These are phyloP conservation scores for Hemisphaericaspora nanyangensis DNA, from an alignment of 805 yeast species.

Conservation along the genomic window DNA sequence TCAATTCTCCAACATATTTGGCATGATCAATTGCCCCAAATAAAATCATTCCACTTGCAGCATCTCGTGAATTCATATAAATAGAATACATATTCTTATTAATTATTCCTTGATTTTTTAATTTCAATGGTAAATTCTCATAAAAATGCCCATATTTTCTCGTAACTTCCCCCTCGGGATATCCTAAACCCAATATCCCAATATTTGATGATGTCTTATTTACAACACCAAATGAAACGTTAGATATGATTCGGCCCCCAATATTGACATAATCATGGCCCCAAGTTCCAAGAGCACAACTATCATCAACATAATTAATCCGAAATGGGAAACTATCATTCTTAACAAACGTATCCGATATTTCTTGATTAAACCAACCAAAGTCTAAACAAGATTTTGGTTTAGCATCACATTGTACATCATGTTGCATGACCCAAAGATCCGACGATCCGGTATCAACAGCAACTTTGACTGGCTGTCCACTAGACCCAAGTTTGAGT, in stretches of 20 bases:
- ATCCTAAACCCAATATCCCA: slow-evolving; percentile 75
- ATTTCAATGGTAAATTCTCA: slow-evolving; percentile 36
- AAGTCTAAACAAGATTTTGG: slow-evolving; percentile 35
- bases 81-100: slow-evolving; percentile 33
- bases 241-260: slow-evolving; percentile 44
- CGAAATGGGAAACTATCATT: slow-evolving; percentile 41
- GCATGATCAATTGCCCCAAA: slow-evolving; percentile 44
- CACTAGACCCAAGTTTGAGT: slow-evolving; percentile 25
- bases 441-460: slow-evolving; percentile 42
- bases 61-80: slow-evolving; percentile 24
- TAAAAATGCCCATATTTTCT: slow-evolving; percentile 24
- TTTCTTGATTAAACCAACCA: slow-evolving; percentile 46
- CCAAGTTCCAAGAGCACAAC: slow-evolving; percentile 49
- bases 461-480: slow-evolving; percentile 24
- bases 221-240: slow-evolving; percentile 71
- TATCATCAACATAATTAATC: slow-evolving; percentile 47
- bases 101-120: slow-evolving; percentile 30
- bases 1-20: slow-evolving; percentile 32
- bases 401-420: slow-evolving; percentile 8
- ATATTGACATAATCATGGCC: slow-evolving; percentile 60
- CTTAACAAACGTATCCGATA: slow-evolving; percentile 34
- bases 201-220: slow-evolving; percentile 55
- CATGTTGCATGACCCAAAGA: slow-evolving; percentile 32
- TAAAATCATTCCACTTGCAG: slow-evolving; percentile 29
- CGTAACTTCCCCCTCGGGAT: slow-evolving; percentile 65